Percentiles rank a stretch among this genome's conserved stretches.
Evolutionary conservation across 179 eudicot genomes (phyloP).

Genomic region (Beta lomatogona): DNA sequence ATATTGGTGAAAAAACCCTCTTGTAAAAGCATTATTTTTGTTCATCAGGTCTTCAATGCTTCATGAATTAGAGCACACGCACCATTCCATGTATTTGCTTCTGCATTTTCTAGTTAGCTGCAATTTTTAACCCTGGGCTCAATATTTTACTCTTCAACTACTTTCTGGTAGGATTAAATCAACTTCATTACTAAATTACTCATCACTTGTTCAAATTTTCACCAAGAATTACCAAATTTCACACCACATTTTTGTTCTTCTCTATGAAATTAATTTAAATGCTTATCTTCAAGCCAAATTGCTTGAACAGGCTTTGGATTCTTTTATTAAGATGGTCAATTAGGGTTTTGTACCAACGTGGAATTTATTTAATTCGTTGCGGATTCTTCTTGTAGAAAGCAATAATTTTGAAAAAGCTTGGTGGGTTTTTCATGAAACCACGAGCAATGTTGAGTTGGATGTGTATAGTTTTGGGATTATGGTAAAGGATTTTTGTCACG

Average conservation of each 20-base stretch:
- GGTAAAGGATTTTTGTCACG: slow-evolving; percentile 64
- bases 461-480: slow-evolving; percentile 69
- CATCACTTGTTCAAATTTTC: slow-evolving; percentile 42
- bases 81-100: slow-evolving; percentile 45
- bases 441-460: slow-evolving; percentile 46
- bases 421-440: slow-evolving; percentile 46
- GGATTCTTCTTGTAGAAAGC: slow-evolving; percentile 43
- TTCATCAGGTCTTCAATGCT: slow-evolving; percentile 39
- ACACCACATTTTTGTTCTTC: slow-evolving; percentile 34
- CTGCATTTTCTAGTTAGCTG: slow-evolving; percentile 45
- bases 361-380: slow-evolving; percentile 45
- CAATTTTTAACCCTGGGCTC: slow-evolving; percentile 44
- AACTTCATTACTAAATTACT: slow-evolving; percentile 34
- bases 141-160: slow-evolving; percentile 44
- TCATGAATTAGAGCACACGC: slow-evolving; percentile 46
- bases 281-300: slow-evolving; percentile 42
- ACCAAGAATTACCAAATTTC: slow-evolving; percentile 29
- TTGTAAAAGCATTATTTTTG: slow-evolving; percentile 41
- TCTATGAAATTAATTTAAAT: slow-evolving; percentile 48
- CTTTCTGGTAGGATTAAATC: slow-evolving; percentile 45
- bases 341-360: slow-evolving; percentile 41
- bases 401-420: slow-evolving; percentile 49
- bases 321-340: slow-evolving; percentile 48
- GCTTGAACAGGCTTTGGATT: slow-evolving; percentile 42
- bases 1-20: slow-evolving; percentile 52